Conservation (phyloP, 192 early-diverging fungal genomes). For the Coemansia nantahalensis region DNA sequence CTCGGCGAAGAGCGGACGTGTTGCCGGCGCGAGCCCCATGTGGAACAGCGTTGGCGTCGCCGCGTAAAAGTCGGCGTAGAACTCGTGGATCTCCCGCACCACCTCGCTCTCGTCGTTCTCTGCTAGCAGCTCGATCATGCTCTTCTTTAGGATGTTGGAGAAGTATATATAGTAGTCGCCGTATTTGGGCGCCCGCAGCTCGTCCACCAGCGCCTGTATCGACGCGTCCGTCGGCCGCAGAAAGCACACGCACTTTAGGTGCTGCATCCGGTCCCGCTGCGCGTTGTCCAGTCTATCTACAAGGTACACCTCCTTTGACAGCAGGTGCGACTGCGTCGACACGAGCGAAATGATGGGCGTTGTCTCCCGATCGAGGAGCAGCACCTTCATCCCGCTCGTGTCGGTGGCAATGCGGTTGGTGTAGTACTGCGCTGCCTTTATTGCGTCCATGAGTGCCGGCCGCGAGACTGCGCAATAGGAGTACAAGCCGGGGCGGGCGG, state of each 20-base stretch:
- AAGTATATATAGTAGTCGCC: conserved; percentile 98
- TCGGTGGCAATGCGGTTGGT: conserved; percentile 89
- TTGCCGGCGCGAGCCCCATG: conserved; percentile 63
- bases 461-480: too few relatives aligned
- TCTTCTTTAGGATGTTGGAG: conserved; percentile 90
- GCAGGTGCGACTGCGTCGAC: conserved; percentile 87
- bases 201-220: conserved; percentile 83
- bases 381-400: conserved; percentile 95
- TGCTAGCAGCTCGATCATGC: conserved; percentile 86
- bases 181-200: conserved; percentile 88
- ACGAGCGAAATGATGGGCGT: conserved; percentile 94
- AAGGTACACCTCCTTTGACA: conserved; percentile 91
- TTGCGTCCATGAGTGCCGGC: conserved; percentile 61
- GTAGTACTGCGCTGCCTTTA: conserved; percentile 85
- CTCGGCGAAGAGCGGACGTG: conserved; percentile 70
- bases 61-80: conserved; percentile 88
- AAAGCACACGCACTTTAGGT: conserved; percentile 95
- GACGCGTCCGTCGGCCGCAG: conserved; percentile 81
- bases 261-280: conserved; percentile 86
- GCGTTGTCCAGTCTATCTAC: conserved; percentile 90
- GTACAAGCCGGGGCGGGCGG: too few relatives aligned
- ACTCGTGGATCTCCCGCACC: conserved; percentile 96
- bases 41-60: conserved; percentile 82
- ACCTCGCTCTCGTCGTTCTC: conserved; percentile 94
- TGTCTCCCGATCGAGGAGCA: conserved; percentile 92